phyloP scores from a whole-genome alignment of 2,329 filamentous ascomycete species.

The Verticillium klebahnii region DNA sequence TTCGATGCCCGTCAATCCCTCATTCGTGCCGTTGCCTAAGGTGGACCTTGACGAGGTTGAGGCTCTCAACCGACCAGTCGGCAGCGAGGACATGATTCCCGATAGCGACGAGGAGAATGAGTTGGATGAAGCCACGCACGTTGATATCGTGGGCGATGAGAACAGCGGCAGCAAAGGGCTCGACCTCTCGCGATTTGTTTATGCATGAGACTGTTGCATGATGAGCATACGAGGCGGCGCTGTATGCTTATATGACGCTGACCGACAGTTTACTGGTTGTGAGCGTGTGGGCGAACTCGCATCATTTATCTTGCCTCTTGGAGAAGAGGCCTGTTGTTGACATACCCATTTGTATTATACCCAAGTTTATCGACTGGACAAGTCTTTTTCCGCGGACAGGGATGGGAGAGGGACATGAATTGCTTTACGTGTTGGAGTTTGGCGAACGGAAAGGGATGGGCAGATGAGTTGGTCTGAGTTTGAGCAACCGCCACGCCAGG shows the following conservation, averaged over 20 bases:
- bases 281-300: not conserved
- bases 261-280: not conserved
- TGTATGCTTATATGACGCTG: not conserved
- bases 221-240: not conserved
- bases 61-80: conserved; percentile 40
- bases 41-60: conserved; percentile 50
- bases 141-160: conserved; percentile 12
- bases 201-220: conserved; percentile 17
- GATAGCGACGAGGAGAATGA: conserved; percentile 47
- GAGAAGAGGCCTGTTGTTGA: not conserved
- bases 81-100: conserved; percentile 54
- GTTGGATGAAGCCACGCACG: conserved; percentile 25
- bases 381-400: not conserved
- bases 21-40: conserved; percentile 50
- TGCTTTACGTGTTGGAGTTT: not conserved
- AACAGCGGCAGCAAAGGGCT: conserved; percentile 26
- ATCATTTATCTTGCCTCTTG: not conserved
- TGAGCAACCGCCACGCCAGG: not conserved
- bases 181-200: conserved; percentile 46
- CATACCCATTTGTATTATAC: not conserved
- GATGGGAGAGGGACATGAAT: not conserved
- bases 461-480: not conserved
- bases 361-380: not conserved
- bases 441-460: not conserved
- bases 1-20: conserved; percentile 43